Evolutionary conservation across 805 yeast genomes (phyloP).

Genomic region (Saccharomyces paradoxus): DNA sequence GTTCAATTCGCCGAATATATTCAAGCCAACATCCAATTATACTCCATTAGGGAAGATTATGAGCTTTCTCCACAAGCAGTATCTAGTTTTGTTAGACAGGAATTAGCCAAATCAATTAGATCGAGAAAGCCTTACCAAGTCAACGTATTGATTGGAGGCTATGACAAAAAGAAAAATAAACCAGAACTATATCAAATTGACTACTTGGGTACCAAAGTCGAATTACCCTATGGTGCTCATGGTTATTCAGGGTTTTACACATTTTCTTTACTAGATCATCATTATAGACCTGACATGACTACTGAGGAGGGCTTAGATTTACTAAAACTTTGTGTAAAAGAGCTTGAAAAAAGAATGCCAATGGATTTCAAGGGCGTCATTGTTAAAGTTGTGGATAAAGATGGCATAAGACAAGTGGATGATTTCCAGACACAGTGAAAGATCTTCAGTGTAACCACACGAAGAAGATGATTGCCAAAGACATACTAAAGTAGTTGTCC

Average conservation of each 20-base stretch:
- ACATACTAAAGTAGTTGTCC: neutral
- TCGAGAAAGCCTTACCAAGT: constrained; percentile 95
- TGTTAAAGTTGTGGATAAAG: constrained; percentile 58
- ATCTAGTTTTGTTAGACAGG: constrained; percentile 80
- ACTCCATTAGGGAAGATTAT: constrained; percentile 73
- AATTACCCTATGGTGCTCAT: constrained; percentile 93
- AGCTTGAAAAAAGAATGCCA: constrained; percentile 61
- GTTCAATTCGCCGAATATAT: constrained; percentile 90
- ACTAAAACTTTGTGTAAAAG: constrained; percentile 64
- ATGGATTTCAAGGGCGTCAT: constrained; percentile 86
- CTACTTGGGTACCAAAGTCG: constrained; percentile 85
- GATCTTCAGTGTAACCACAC: neutral
- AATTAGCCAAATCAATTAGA: constrained; percentile 80
- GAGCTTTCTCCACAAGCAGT: constrained; percentile 82
- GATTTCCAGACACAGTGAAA: constrained; percentile 10
- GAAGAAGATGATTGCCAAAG: neutral
- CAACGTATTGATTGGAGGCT: constrained; percentile 82
- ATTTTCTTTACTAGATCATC: constrained; percentile 81
- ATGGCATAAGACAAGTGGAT: constrained; percentile 44
- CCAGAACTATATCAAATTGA: constrained; percentile 85
- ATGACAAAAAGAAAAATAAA: constrained; percentile 54
- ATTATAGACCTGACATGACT: constrained; percentile 69
- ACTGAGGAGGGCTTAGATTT: constrained; percentile 72
- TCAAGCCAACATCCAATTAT: constrained; percentile 85
- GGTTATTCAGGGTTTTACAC: constrained; percentile 98